Evolutionary conservation across 345 rosid genomes (phyloP).

Genomic region (Raphanus raphanistrum): DNA sequence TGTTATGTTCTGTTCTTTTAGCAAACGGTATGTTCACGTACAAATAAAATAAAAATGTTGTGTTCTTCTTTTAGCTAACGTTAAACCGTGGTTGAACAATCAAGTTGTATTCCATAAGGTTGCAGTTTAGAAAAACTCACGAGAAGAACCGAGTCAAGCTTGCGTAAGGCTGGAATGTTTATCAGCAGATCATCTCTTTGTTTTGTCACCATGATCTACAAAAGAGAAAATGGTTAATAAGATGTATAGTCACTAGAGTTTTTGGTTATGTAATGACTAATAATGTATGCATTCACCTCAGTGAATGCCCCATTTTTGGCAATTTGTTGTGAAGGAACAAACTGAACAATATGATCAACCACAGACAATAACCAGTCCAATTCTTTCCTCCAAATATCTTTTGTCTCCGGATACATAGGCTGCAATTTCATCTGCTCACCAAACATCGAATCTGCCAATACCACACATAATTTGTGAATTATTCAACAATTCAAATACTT

Average conservation of each 20-base stretch:
- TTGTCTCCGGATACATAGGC: constrained; percentile 62
- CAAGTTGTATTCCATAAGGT: neutral
- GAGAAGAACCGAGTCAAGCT: constrained; percentile 80
- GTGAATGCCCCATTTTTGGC: constrained; percentile 55
- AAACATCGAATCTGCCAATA: constrained; percentile 43
- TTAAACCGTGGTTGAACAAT: neutral
- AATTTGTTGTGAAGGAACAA: constrained; percentile 63
- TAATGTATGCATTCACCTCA: constrained; percentile 54
- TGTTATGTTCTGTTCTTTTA: too few species aligned
- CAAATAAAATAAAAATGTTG: neutral
- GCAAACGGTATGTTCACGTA: too few species aligned
- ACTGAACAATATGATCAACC: constrained; percentile 66
- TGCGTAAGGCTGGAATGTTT: constrained; percentile 79
- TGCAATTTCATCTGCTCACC: constrained; percentile 53
- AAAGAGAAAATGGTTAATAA: neutral
- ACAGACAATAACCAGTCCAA: constrained; percentile 69
- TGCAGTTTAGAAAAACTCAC: constrained; percentile 44
- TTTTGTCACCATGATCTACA: constrained; percentile 79
- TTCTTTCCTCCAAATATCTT: constrained; percentile 64
- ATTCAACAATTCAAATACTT: neutral
- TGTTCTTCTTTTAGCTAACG: neutral
- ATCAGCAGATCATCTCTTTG: constrained; percentile 79
- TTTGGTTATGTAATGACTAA: neutral
- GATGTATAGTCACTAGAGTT: neutral
- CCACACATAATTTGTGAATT: neutral